These are phyloP conservation scores for Pseudozyma thailandica DNA, from an alignment of 1,284 basidiomycete species.

Conservation along the genomic window DNA sequence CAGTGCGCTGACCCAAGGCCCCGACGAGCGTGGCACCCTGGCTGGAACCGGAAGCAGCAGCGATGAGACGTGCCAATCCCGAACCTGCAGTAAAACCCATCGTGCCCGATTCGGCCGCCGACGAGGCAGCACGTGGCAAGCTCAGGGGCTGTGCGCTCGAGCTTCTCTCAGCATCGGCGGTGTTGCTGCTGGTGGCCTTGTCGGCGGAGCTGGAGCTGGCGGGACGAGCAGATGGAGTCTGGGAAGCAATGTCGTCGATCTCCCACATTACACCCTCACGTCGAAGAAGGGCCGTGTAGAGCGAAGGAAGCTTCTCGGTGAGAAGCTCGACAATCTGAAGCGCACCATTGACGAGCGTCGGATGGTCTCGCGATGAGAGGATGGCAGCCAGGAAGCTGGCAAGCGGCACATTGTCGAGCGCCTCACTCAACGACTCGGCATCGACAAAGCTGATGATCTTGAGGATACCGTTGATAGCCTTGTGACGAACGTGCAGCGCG, in stretches of 20 bases:
- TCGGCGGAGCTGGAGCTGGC: constrained; percentile 71
- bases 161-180: constrained; percentile 74
- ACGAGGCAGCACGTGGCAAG: constrained; percentile 19
- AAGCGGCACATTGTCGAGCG: constrained; percentile 61
- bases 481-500: constrained; percentile 52
- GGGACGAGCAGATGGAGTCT: constrained; percentile 73
- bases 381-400: constrained; percentile 64
- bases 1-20: constrained; percentile 16
- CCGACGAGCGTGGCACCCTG: constrained; percentile 18
- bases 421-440: constrained; percentile 46
- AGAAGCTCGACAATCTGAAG: constrained; percentile 68
- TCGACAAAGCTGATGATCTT: constrained; percentile 64
- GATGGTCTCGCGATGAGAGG: constrained; percentile 59
- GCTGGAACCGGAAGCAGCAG: constrained; percentile 29
- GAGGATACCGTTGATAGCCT: constrained; percentile 62
- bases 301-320: constrained; percentile 53
- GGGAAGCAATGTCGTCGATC: constrained; percentile 61
- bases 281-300: constrained; percentile 57
- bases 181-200: constrained; percentile 78
- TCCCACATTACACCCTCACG: constrained; percentile 66
- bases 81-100: constrained; percentile 25
- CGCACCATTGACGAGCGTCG: constrained; percentile 50
- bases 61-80: constrained; percentile 38
- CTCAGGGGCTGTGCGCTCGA: constrained; percentile 19
- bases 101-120: constrained; percentile 6